A percentile compares a stretch with the other conserved stretches of the same genome.
phyloP scores from a whole-genome alignment of 192 early-diverging fungal species.

The Backusella morwellensis region DNA sequence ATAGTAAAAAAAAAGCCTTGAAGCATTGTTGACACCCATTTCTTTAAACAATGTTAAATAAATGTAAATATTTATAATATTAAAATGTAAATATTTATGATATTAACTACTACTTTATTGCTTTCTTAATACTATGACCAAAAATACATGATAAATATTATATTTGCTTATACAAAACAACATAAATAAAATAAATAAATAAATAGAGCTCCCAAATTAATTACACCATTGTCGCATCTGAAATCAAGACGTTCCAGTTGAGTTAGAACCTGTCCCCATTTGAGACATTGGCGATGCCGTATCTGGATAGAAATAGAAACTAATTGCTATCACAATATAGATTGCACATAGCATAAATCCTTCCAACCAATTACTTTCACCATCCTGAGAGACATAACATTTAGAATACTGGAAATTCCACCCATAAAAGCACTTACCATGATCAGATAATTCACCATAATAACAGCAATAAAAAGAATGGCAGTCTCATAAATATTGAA shows the following conservation, averaged over 20 bases:
- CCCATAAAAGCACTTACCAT: slow-evolving; percentile 25
- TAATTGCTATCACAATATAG: slow-evolving; percentile 81
- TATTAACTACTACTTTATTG: too few species aligned
- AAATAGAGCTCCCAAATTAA: too few species aligned
- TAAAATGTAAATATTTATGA: too few species aligned
- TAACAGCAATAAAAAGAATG: slow-evolving; percentile 80
- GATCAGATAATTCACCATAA: slow-evolving; percentile 80
- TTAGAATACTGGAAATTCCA: not conserved
- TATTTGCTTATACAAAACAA: too few species aligned
- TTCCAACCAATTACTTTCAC: slow-evolving; percentile 91
- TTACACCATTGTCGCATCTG: not conserved
- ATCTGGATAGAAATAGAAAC: slow-evolving; percentile 73
- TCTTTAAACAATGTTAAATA: too few species aligned
- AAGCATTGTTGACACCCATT: too few species aligned
- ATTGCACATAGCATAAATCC: slow-evolving; percentile 81
- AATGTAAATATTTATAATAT: too few species aligned
- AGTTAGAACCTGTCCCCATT: not conserved
- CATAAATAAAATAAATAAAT: too few species aligned
- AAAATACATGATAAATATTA: too few species aligned
- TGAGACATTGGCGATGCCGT: not conserved
- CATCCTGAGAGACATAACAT: slow-evolving; percentile 46
- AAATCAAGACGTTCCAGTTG: not conserved
- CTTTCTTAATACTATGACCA: too few species aligned
- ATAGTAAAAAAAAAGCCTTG: too few species aligned
- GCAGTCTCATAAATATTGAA: slow-evolving; percentile 86